Evolutionary conservation across 2,329 filamentous ascomycete species (phyloP), one percentile per base, ranked within the genome.

Genomic region (Penicillium sp.): DNA sequence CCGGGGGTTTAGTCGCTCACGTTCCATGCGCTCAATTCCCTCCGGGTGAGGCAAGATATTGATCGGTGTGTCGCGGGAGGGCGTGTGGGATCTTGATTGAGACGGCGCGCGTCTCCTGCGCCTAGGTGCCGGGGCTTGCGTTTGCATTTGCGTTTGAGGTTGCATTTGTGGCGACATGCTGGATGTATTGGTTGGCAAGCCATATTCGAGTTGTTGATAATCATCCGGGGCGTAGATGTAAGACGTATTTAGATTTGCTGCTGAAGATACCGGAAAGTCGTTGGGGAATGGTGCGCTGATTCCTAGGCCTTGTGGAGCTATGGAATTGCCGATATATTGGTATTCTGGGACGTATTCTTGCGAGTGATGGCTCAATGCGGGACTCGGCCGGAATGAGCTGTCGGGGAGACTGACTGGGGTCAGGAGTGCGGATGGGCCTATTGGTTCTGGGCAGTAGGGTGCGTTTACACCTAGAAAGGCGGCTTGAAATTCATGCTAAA

Each of bases 341-440:
- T 71, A 73, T 16, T 76, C 75, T 56, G 49, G 11, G 24, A 21
- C 11, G 39, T 60, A 66, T 14, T 63, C 63, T 22, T 59, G 73
- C 16, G 73, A 74, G 37, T 73, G 73, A 49, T 74, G 69, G 53
- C 69, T 74, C 54, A 75, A 58, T 14, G 67, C 70, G 29, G 75
- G 73, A 49, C 72, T 76, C 3, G 70, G 67, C 49, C 66, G 63
- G 54, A 73, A 73, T 33, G 71, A 68, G 61, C 55, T 71, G 55
- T 75, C 73, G 3, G 73, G 67, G 14, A 77, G 67, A 54, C 75
- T 76, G 61, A 76, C 70, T 31, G 76, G 74, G 4, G 75, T 77
- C 42, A 76, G 61, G 45, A 74, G 65, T 52, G 60, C 54, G 39
- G 70, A 56, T 56, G 66, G 67, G 45, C 70, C 72, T 31, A 68